Conservation (phyloP, 2,329 filamentous ascomycete genomes). For the Fusarium odoratissimum region DNA sequence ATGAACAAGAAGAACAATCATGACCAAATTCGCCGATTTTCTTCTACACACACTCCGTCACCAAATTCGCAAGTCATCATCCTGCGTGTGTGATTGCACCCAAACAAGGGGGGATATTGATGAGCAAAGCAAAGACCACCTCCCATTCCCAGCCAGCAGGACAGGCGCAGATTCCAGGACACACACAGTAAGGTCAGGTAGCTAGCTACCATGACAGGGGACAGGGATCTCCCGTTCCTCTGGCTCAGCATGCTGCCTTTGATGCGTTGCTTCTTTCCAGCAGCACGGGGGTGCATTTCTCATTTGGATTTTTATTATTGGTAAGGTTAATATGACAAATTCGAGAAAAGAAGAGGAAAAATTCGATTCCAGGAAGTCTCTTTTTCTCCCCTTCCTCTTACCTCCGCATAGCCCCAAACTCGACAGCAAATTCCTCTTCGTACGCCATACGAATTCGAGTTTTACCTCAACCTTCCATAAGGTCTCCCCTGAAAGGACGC, state of each 20-base stretch:
- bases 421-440: conserved; percentile 12
- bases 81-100: conserved; percentile 33
- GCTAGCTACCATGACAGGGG: conserved; percentile 35
- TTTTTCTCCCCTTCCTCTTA: neutral
- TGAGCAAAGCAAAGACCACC: conserved; percentile 38
- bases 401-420: neutral
- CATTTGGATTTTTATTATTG: neutral
- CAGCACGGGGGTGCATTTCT: neutral
- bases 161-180: conserved; percentile 33
- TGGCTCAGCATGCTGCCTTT: conserved; percentile 14
- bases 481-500: conserved; percentile 18
- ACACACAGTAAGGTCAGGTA: conserved; percentile 21
- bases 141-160: conserved; percentile 19
- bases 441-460: conserved; percentile 17
- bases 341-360: neutral
- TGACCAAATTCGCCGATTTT: neutral
- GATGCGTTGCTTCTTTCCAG: neutral
- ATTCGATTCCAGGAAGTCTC: neutral
- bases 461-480: conserved; percentile 9
- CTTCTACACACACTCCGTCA: conserved; percentile 40
- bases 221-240: conserved; percentile 39
- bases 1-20: neutral
- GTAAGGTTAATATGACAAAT: neutral
- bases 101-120: conserved; percentile 42
- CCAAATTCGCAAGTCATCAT: conserved; percentile 36